Conservation (phyloP, 164 flowering plant species). For the Paratinospora sagittata region DNA sequence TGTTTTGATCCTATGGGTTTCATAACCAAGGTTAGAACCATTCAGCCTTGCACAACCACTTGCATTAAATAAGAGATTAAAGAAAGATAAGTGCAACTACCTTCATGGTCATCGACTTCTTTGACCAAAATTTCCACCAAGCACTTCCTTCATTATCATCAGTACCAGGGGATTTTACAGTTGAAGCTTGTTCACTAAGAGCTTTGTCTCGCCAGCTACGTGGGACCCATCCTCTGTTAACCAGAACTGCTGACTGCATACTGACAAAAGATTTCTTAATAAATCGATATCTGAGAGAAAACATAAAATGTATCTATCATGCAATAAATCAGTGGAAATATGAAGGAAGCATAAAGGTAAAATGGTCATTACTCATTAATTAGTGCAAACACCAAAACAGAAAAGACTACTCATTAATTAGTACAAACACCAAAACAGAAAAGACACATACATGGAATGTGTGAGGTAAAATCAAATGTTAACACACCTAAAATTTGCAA, state of each 20-base stretch:
- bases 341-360: background rate
- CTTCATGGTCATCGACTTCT: constrained; percentile 38
- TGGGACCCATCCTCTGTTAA: constrained; percentile 98
- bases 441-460: too few species aligned
- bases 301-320: background rate
- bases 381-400: too few species aligned
- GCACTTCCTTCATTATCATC: constrained; percentile 31
- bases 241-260: constrained; percentile 65
- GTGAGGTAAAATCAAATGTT: too few species aligned
- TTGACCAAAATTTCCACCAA: constrained; percentile 81
- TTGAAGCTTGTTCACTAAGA: constrained; percentile 25
- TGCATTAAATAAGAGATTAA: constrained; percentile 10
- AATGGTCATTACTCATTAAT: background rate
- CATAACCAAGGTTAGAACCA: constrained; percentile 6
- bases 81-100: constrained; percentile 22
- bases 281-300: constrained; percentile 10
- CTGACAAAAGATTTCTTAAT: constrained; percentile 44
- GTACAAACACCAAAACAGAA: background rate
- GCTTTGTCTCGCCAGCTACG: constrained; percentile 76
- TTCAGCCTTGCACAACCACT: constrained; percentile 8
- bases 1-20: constrained; percentile 38
- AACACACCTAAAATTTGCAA: too few species aligned
- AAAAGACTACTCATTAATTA: too few species aligned
- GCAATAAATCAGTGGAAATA: background rate
- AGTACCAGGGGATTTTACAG: constrained; percentile 12